These are phyloP conservation scores for Lophiotrema nucula DNA, from an alignment of 495 filamentous ascomycete species.

Conservation along the genomic window DNA sequence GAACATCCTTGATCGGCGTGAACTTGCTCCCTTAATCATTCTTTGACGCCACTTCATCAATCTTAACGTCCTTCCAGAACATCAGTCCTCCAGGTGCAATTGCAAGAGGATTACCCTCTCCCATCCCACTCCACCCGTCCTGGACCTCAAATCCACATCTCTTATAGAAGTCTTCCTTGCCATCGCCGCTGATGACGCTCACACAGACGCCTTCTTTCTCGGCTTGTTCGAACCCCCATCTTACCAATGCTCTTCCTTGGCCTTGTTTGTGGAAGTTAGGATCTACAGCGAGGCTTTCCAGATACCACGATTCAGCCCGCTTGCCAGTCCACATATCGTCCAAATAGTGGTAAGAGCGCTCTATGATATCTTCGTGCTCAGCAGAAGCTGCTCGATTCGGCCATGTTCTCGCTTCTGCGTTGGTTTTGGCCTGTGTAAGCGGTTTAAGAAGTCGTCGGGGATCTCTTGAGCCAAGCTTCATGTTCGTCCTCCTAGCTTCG, in stretches of 20 bases:
- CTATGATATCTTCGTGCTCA: neutral
- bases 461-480: too few relatives aligned
- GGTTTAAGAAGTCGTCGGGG: too few relatives aligned
- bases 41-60: too few relatives aligned
- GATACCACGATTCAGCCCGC: neutral
- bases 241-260: neutral
- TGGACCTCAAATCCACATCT: neutral
- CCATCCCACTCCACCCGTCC: neutral
- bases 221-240: neutral
- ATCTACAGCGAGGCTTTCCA: neutral
- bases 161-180: neutral
- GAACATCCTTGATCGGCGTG: too few relatives aligned
- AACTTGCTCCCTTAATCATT: too few relatives aligned
- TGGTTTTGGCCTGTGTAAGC: too few relatives aligned
- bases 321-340: neutral
- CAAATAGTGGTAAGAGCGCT: neutral
- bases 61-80: neutral
- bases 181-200: neutral
- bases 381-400: neutral
- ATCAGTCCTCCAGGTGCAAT: neutral
- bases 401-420: too few relatives aligned
- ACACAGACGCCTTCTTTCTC: neutral
- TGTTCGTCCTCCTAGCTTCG: too few relatives aligned
- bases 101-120: neutral
- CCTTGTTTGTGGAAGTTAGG: neutral